Base-by-base conservation (phyloP, 371 early-diverging fungal species). In the Mortierella sp. region DNA sequence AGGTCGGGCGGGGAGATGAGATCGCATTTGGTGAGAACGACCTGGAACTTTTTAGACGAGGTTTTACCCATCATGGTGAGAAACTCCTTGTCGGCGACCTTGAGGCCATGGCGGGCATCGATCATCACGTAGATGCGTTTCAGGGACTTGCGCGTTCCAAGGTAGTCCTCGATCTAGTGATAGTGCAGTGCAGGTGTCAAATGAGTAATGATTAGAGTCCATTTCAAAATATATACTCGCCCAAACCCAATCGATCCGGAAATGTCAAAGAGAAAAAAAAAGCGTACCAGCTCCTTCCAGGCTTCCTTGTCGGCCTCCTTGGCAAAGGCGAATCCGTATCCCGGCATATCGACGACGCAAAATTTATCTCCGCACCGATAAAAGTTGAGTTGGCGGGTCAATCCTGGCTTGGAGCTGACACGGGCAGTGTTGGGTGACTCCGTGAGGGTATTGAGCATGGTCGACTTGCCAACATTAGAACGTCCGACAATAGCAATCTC, bases 11-110 rank as follows among this genome's bases (percentile, higher is more conserved):
- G 83, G 3, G 90, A 84, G 11, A 95, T 90, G 21, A 95, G 87
- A 85, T 96, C 96, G 80, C 95, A 93, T 77, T 96, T 96, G 34
- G 96, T 96, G 83, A 96, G 87, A 5, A 96, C 92, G n/a, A 96
- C 86, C 75, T 95, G 96, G 80, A 94, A 95, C 79, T 92, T 91
- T 54, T 91, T 90, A 61, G 89, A 81, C 50, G 89, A 88, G 26
- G 91, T 82, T 76, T 6, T 31, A 19, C 92, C 88, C 10, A 93
- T 83, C 90, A 90, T 91, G 31, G 87, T 69, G 37, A 95, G 82
- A 69, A 95, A 94, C 34, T 93, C 91, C 37, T 86, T 82, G 77
- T 95, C 95, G 5, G 89, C 89, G 0, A 91, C 80, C 74, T 94
- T 95, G 40, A 95, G 79, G 77, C 96, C 96, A 86, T 96, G 96